phyloP scores from a whole-genome alignment of 1,139 yeast species.

The Yamadazyma oceani region DNA sequence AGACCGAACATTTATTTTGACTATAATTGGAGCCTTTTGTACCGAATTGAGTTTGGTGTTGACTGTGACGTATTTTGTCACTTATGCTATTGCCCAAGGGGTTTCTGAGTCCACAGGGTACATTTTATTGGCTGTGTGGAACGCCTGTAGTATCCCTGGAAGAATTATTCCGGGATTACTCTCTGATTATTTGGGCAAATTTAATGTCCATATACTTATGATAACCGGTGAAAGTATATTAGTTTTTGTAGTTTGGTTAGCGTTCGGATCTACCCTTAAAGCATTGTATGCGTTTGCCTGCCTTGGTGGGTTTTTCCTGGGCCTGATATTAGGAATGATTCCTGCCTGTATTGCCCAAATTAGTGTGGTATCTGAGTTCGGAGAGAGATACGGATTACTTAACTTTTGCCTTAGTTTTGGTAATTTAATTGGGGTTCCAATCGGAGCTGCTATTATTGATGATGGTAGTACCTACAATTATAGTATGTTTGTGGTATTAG shows the following conservation, averaged over 20 bases:
- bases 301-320: constrained; percentile 48
- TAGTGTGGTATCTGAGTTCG: constrained; percentile 26
- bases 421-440: constrained; percentile 46
- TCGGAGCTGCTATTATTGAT: constrained; percentile 52
- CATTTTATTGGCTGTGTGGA: constrained; percentile 51
- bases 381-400: constrained; percentile 39
- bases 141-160: constrained; percentile 59
- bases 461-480: constrained; percentile 25
- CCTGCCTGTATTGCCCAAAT: constrained; percentile 42
- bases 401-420: constrained; percentile 38
- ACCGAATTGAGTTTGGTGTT: constrained; percentile 57
- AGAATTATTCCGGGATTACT: constrained; percentile 56
- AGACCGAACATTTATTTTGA: constrained; percentile 21
- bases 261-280: constrained; percentile 43
- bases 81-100: constrained; percentile 58
- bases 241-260: constrained; percentile 50
- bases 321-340: constrained; percentile 26
- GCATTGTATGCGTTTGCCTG: constrained; percentile 48
- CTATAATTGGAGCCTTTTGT: constrained; percentile 36
- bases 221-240: constrained; percentile 38
- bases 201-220: constrained; percentile 49
- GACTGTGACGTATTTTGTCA: constrained; percentile 52
- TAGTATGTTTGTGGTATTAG: constrained; percentile 25
- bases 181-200: constrained; percentile 54
- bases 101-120: constrained; percentile 50